Percentiles rank a stretch among this genome's conserved stretches.
phyloP scores from a whole-genome alignment of 495 filamentous ascomycete genomes.

The Xylaria sp. region DNA sequence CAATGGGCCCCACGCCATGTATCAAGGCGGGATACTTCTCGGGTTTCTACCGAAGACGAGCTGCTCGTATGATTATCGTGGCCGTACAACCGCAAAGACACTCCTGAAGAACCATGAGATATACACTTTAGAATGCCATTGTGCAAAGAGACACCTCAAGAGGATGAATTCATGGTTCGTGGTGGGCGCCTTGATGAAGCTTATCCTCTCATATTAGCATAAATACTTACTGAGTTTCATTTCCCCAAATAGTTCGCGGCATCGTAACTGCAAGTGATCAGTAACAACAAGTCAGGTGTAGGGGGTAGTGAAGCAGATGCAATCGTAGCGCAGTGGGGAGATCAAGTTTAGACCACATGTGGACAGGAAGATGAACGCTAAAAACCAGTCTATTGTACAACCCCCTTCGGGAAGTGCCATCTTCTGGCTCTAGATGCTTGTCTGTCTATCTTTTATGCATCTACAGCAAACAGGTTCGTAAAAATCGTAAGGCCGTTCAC shows the following conservation, averaged over 20 bases:
- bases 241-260: not conserved
- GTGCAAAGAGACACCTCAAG: not conserved
- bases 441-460: slow-evolving; percentile 38
- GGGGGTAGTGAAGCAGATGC: not conserved
- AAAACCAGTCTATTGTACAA: slow-evolving; percentile 43
- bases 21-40: not conserved
- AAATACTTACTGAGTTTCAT: not conserved
- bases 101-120: not conserved
- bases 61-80: not conserved
- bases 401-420: slow-evolving; percentile 36
- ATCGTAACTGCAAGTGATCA: not conserved
- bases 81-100: not conserved
- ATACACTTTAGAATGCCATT: not conserved
- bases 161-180: not conserved
- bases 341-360: not conserved
- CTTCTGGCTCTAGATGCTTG: slow-evolving; percentile 39
- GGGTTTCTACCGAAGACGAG: not conserved
- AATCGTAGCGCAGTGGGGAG: not conserved
- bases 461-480: slow-evolving; percentile 30
- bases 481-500: slow-evolving; percentile 25
- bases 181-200: not conserved
- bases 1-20: not conserved
- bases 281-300: not conserved
- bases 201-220: not conserved
- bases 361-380: not conserved